Evolutionary conservation across 1,139 yeast genomes (phyloP).

Genomic region (Magnusiomyces ingens): DNA sequence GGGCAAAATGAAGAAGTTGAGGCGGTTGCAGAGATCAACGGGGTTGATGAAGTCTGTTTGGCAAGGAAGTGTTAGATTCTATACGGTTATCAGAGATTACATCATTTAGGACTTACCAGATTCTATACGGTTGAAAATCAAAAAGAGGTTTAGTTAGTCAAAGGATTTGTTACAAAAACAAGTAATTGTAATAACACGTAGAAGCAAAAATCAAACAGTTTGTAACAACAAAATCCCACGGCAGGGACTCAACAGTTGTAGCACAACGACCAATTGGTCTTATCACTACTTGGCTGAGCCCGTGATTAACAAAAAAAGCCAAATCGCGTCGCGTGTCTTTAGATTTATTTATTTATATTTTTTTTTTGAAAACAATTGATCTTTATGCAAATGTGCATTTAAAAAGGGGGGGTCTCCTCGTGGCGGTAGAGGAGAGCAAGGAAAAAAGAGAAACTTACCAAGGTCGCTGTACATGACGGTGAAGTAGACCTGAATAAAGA

Average conservation of each 20-base stretch:
- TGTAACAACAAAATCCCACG: too few species aligned
- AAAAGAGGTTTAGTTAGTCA: too few species aligned
- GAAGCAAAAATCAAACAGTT: too few species aligned
- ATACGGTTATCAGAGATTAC: not conserved
- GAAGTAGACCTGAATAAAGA: conserved; percentile 81
- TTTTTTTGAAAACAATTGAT: not conserved
- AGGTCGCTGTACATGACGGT: conserved; percentile 85
- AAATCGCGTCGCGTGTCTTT: too few species aligned
- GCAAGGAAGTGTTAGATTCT: not conserved
- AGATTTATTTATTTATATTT: too few species aligned
- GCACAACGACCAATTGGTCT: too few species aligned
- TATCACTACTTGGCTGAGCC: too few species aligned
- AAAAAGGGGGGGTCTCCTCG: too few species aligned
- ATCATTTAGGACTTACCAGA: conserved; percentile 17
- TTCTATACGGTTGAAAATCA: conserved; percentile 13
- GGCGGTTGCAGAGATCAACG: conserved; percentile 81
- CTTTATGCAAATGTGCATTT: not conserved
- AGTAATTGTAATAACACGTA: too few species aligned
- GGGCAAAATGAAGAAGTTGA: conserved; percentile 70
- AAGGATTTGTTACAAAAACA: too few species aligned
- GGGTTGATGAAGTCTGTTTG: conserved; percentile 64
- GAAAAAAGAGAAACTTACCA: conserved; percentile 45
- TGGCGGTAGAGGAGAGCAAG: not conserved
- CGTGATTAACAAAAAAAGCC: too few species aligned
- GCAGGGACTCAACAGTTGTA: too few species aligned